These are phyloP conservation scores for Sporothrix luriei DNA, from an alignment of 2,329 filamentous ascomycete species.

Conservation along the genomic window DNA sequence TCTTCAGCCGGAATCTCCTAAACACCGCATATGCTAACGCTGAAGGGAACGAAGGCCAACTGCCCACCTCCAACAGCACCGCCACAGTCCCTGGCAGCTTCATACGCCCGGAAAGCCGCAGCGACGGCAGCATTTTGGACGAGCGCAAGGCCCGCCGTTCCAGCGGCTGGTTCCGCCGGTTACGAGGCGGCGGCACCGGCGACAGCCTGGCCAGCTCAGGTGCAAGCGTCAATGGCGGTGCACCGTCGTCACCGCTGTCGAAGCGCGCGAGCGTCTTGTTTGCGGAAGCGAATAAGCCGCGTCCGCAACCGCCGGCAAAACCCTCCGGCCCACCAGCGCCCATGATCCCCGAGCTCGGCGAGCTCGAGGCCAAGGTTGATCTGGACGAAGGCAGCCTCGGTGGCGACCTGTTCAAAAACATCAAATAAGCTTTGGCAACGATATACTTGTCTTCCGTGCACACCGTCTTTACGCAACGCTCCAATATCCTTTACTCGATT, in stretches of 20 bases:
- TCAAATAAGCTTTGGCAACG: constrained; percentile 42
- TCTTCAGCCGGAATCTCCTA: constrained; percentile 59
- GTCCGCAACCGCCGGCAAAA: constrained; percentile 40
- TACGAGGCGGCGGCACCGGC: constrained; percentile 45
- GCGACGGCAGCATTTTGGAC: constrained; percentile 53
- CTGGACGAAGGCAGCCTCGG: constrained; percentile 51
- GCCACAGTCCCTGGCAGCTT: constrained; percentile 38
- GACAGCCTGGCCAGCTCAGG: constrained; percentile 34
- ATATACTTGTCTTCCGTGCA: not conserved
- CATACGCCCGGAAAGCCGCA: constrained; percentile 54
- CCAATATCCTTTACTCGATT: constrained; percentile 2
- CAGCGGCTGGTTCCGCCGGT: constrained; percentile 62
- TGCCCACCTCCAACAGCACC: not conserved
- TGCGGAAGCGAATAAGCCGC: constrained; percentile 43
- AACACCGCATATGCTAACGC: constrained; percentile 57
- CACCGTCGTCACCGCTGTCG: constrained; percentile 36
- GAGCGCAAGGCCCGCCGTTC: constrained; percentile 58
- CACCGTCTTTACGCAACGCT: not conserved
- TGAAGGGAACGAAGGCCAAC: constrained; percentile 46
- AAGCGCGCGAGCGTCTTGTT: constrained; percentile 51
- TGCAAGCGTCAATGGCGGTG: constrained; percentile 34
- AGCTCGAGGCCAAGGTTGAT: constrained; percentile 55
- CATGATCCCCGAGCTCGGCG: constrained; percentile 62
- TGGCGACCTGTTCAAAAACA: constrained; percentile 61
- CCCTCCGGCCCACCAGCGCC: constrained; percentile 54